Evolutionary conservation across 495 filamentous ascomycete genomes (phyloP), one percentile per base, ranked within the genome.

Genomic region (Penicillium crystallinum): DNA sequence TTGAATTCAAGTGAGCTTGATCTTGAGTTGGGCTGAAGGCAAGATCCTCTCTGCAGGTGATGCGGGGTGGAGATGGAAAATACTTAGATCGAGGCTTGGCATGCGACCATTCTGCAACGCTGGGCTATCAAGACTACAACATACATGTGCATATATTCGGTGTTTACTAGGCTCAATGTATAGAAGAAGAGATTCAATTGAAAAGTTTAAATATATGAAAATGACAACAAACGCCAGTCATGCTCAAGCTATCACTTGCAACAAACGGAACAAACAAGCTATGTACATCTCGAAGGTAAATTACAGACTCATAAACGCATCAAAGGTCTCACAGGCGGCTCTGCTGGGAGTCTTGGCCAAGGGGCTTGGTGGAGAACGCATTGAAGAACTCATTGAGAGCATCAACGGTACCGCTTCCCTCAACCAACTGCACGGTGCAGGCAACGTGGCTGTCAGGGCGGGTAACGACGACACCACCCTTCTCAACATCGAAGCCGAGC

Each of bases 391-490:
- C 78, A 58, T 96, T 87, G 55, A 96, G 76, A 38, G 90, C 88
- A 56, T 91, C 88, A 2, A 86, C 85, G 0, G 90, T 93, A 38
- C 80, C 87, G 53, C 71, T 80, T 4, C 89, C 90, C 68, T 91
- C 86, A 11, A 80, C 81, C 31, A 96, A 67, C 56, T 76, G 74
- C 3, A 87, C 80, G 17, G 88, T 85, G 49, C 87, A 82, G 11
- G 87, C 88, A 51, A 95, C 83, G 70, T 95, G 91, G 29, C 88
- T 88, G 68, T 96, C 90, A 0, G 90, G 90, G 38, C 90, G 73
- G 25, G 91, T 88, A 34, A 96, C 84, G 12, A 93, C 81, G 6
- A 95, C 77, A 46, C 84, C 89, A 19, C 90, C 90, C 59, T 71
- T 79, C 49, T 86, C 83, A 58, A 84, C 69, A 56, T 88, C 78